Base-by-base conservation (phyloP, 2,329 filamentous ascomycete species). In the Paracamarosporium sp. region DNA sequence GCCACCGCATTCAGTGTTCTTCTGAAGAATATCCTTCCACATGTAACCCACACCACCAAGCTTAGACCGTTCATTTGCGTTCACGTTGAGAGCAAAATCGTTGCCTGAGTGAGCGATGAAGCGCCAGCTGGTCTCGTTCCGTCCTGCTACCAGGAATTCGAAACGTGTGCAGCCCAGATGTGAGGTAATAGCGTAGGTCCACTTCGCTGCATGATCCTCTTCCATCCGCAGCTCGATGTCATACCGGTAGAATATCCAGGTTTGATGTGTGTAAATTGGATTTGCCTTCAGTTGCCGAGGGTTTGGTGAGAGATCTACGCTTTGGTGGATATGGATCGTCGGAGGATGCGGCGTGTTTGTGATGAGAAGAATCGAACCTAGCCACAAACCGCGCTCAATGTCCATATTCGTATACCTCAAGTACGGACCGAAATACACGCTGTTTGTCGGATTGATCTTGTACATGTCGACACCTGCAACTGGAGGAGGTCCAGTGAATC, bases 1-100 rank as follows among this genome's bases (percentile, higher is more conserved):
- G 1, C 95, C 95, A 54, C 93, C 93, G 66, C 93, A 97, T 68
- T 99, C 95, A 27, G 93, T 88, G 69, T 99, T 96, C 83, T 97
- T 97, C 78, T 97, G 93, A 72, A 99, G 84, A 27, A 99, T 93
- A 69, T 99, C 95, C 71, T 97, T 98, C 95, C 95, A 99, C 94
- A 99, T 96, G 72, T 95, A 91, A 0, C 93, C 92, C 1, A 96
- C 86, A 1, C 95, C 95, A 28, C 95, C 95, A 1, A 98, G 85
- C 67, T 90, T 91, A 30, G 89, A 87, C 41, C 94, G 86, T 67
- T 99, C 95, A 60, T 90, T 92, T 53, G 93, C 89, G 61, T 89
- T 93, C 1, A 96, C 95, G 62, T 90, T 90, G 27, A 96, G 84
- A 0, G 92, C 90, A 75, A 98, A 99, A 74, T 99, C 95, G 71